These are phyloP conservation scores for Mortierella hygrophila DNA, from an alignment of 192 early-diverging fungal genomes.

Conservation along the genomic window DNA sequence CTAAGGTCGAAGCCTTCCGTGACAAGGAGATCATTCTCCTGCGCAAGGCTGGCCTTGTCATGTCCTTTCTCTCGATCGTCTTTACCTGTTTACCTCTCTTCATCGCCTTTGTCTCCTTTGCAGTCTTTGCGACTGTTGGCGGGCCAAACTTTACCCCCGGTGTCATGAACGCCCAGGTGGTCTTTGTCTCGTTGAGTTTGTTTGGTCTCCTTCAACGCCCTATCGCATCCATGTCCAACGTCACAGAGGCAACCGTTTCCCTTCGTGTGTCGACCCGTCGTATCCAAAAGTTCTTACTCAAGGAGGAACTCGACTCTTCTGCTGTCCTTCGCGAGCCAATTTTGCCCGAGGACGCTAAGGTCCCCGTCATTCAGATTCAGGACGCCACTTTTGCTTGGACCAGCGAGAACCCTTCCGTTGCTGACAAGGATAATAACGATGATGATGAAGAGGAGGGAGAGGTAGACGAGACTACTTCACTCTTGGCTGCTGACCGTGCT, in stretches of 20 bases:
- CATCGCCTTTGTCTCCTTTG: constrained; percentile 41
- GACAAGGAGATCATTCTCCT: constrained; percentile 15
- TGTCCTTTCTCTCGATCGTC: constrained; percentile 26
- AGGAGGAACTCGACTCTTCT: constrained; percentile 73
- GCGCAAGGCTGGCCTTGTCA: constrained; percentile 20
- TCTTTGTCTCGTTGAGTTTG: constrained; percentile 89
- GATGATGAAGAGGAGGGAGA: constrained; percentile 16
- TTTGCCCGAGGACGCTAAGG: constrained; percentile 14
- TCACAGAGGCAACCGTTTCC: constrained; percentile 79
- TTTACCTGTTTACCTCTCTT: constrained; percentile 35
- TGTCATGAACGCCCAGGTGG: constrained; percentile 70
- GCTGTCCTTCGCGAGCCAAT: not conserved
- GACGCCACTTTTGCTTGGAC: constrained; percentile 40
- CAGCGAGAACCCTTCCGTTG: not conserved
- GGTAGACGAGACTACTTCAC: constrained; percentile 18
- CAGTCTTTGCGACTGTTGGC: constrained; percentile 32
- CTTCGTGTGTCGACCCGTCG: constrained; percentile 84
- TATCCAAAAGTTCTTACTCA: constrained; percentile 79
- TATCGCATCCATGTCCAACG: constrained; percentile 77
- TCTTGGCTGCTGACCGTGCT: not conserved
- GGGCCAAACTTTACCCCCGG: constrained; percentile 33
- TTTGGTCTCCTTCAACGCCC: constrained; percentile 93
- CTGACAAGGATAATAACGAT: not conserved
- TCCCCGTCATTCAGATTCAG: constrained; percentile 17
- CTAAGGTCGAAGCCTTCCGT: constrained; percentile 17